phyloP scores from a whole-genome alignment of 441 rosid genomes.

The Metrosideros polymorpha region DNA sequence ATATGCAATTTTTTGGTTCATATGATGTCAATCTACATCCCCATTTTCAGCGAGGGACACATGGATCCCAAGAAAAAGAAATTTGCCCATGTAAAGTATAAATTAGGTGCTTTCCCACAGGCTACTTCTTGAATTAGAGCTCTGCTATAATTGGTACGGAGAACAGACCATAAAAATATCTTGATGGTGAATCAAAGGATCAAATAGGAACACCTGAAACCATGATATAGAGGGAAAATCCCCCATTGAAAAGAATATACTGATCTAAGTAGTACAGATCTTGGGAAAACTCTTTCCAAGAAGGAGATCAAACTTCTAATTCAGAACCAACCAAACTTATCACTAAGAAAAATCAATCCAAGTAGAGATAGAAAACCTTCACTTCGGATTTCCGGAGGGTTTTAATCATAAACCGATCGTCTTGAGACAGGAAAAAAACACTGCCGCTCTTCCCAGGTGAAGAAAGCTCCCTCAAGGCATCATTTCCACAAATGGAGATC shows the following conservation, averaged over 20 bases:
- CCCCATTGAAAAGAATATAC: background rate
- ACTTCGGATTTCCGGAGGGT: slow-evolving; percentile 97
- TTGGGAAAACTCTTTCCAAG: background rate
- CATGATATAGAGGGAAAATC: background rate
- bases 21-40: background rate
- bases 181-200: background rate
- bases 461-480: slow-evolving; percentile 93
- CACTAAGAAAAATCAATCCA: background rate
- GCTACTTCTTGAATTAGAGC: background rate
- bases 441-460: slow-evolving; percentile 99
- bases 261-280: background rate
- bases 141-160: background rate
- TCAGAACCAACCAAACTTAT: background rate
- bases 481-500: slow-evolving; percentile 98
- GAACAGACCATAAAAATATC: background rate
- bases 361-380: slow-evolving; percentile 46
- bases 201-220: background rate
- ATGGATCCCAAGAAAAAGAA: background rate
- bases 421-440: slow-evolving; percentile 92
- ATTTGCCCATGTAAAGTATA: background rate
- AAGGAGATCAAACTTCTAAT: background rate
- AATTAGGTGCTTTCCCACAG: background rate
- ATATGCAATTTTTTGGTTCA: background rate
- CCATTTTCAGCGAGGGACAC: background rate
- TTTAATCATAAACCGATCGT: slow-evolving; percentile 97